Evolutionary conservation across 164 flowering plant genomes (phyloP).

Genomic region (Vitis labrusca): DNA sequence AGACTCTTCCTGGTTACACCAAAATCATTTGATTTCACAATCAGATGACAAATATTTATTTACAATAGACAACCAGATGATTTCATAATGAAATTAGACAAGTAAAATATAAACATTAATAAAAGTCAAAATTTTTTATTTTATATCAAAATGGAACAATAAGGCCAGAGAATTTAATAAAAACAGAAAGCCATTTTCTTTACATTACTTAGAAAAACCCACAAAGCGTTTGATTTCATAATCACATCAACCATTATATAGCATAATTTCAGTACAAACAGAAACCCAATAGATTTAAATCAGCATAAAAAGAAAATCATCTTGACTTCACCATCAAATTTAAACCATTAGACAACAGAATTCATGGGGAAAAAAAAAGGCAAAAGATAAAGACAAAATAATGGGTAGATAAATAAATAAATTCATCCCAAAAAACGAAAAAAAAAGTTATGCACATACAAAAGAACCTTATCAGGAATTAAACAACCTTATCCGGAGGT

Average conservation of each 20-base stretch:
- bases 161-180: neutral
- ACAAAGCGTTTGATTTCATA: neutral
- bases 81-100: neutral
- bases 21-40: neutral
- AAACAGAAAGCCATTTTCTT: neutral
- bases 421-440: neutral
- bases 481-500: slow-evolving; percentile 45
- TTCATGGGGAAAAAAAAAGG: neutral
- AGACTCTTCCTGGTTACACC: slow-evolving; percentile 53
- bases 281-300: no score
- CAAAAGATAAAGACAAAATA: no score
- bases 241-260: neutral
- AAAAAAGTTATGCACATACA: neutral
- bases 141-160: neutral
- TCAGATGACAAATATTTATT: neutral
- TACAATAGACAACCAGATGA: no score
- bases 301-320: no score
- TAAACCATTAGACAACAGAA: neutral
- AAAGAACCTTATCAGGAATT: no score
- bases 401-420: neutral
- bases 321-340: neutral
- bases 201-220: neutral
- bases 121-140: neutral
- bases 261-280: no score
- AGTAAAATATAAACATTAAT: no score